Conservation (phyloP, 1,284 basidiomycete genomes). For the Apiotrichum mycotoxinovorans region DNA sequence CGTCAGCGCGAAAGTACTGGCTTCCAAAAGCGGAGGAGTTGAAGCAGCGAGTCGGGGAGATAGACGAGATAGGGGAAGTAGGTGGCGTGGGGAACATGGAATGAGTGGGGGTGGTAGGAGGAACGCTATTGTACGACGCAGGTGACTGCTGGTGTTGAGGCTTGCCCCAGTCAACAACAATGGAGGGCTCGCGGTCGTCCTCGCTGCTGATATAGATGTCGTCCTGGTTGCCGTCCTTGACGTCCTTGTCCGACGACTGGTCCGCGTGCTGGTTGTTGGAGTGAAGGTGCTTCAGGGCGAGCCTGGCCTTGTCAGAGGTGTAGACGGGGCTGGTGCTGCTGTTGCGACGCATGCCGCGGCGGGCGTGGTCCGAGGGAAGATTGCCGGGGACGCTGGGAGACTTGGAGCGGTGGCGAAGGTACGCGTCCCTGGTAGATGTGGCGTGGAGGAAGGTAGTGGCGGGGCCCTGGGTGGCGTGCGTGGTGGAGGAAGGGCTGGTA, state of each 20-base stretch:
- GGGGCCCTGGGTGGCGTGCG: neutral
- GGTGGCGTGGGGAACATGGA: neutral
- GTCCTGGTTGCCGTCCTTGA: neutral
- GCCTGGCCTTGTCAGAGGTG: neutral
- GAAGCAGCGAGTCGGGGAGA: neutral
- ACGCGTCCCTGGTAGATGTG: neutral
- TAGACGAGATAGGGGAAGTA: neutral
- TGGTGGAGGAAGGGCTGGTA: neutral
- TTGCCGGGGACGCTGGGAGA: slow-evolving; percentile 22
- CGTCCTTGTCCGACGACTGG: neutral
- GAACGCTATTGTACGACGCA: neutral
- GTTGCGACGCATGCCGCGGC: neutral
- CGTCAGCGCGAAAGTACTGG: neutral
- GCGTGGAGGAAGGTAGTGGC: neutral
- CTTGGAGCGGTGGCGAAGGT: slow-evolving; percentile 1
- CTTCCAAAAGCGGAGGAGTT: neutral
- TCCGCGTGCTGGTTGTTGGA: neutral
- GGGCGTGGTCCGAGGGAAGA: slow-evolving; percentile 5
- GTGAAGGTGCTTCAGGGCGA: slow-evolving; percentile 2
- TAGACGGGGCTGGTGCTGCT: neutral
- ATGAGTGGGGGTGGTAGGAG: neutral
- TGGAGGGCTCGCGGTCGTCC: neutral
- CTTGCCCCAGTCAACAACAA: neutral
- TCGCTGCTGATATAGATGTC: no score
- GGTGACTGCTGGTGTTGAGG: neutral